phyloP scores from a whole-genome alignment of 805 yeast genomes.

The Ogataea nakhonphanomensis region DNA sequence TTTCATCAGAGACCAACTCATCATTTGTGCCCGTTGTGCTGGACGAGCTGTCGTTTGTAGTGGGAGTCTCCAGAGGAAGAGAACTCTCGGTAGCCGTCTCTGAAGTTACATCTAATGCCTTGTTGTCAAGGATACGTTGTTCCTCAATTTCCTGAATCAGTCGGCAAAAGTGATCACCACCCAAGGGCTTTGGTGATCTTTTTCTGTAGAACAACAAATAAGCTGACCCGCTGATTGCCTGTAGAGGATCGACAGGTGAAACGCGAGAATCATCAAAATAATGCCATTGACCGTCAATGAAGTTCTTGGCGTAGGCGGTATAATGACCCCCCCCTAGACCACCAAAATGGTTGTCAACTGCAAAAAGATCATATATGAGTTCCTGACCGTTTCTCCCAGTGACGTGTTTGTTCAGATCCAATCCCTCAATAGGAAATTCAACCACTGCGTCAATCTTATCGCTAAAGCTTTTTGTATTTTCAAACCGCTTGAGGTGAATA shows the following conservation, averaged over 20 bases:
- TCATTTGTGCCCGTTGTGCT: slow-evolving; percentile 5
- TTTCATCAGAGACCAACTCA: slow-evolving; percentile 11
- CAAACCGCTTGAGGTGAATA: slow-evolving; percentile 87
- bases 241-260: slow-evolving; percentile 52
- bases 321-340: slow-evolving; percentile 98
- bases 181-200: slow-evolving; percentile 39
- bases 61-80: slow-evolving; percentile 1
- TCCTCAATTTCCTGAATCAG: slow-evolving; percentile 40
- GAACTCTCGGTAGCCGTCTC: slow-evolving; percentile 4
- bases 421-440: slow-evolving; percentile 79
- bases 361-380: slow-evolving; percentile 76
- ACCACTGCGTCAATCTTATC: slow-evolving; percentile 86
- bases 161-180: slow-evolving; percentile 43
- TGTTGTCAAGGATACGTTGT: background rate
- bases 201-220: slow-evolving; percentile 81
- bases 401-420: slow-evolving; percentile 67
- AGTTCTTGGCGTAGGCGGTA: slow-evolving; percentile 83
- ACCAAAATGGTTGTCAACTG: slow-evolving; percentile 94
- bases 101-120: too few species aligned
- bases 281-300: slow-evolving; percentile 77
- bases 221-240: slow-evolving; percentile 72
- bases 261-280: slow-evolving; percentile 87
- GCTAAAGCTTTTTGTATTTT: slow-evolving; percentile 76
- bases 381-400: slow-evolving; percentile 35
- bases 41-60: slow-evolving; percentile 1